Percentiles rank a stretch among this genome's conserved stretches.
Evolutionary conservation across 352 stramenopile genomes (phyloP).

Genomic region (Phytophthora nicotianae): DNA sequence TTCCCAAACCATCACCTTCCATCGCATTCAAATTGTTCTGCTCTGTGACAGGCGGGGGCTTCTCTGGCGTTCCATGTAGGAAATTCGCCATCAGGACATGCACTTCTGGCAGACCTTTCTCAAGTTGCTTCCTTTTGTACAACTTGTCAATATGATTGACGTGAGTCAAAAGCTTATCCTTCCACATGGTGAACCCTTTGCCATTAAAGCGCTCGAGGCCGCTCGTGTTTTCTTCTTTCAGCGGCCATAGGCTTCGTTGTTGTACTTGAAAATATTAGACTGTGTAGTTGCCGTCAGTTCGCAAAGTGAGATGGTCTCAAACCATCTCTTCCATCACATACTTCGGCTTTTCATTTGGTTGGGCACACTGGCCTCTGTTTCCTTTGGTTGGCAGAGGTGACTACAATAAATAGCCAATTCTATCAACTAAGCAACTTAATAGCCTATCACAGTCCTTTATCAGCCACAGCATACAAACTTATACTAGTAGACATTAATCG

Average conservation of each 20-base stretch:
- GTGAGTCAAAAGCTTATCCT: neutral
- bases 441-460: no score
- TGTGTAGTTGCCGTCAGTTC: neutral
- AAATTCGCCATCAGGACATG: neutral
- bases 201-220: neutral
- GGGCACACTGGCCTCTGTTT: no score
- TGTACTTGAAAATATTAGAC: neutral
- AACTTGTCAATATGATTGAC: neutral
- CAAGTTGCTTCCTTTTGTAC: conserved; percentile 1
- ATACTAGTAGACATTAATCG: no score
- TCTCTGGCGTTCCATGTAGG: neutral
- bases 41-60: neutral
- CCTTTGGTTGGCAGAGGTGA: neutral
- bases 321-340: neutral
- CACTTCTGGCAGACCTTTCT: neutral
- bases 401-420: no score
- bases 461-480: no score
- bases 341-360: no score
- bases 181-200: neutral
- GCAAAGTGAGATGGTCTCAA: neutral
- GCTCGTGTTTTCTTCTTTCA: neutral
- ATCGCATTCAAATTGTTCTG: neutral
- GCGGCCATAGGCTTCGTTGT: neutral
- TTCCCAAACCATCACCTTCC: neutral
- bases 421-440: no score